Evolutionary conservation across 1,284 basidiomycete genomes (phyloP), one percentile per base, ranked within the genome.

Genomic region (Pisolithus thermaeus): DNA sequence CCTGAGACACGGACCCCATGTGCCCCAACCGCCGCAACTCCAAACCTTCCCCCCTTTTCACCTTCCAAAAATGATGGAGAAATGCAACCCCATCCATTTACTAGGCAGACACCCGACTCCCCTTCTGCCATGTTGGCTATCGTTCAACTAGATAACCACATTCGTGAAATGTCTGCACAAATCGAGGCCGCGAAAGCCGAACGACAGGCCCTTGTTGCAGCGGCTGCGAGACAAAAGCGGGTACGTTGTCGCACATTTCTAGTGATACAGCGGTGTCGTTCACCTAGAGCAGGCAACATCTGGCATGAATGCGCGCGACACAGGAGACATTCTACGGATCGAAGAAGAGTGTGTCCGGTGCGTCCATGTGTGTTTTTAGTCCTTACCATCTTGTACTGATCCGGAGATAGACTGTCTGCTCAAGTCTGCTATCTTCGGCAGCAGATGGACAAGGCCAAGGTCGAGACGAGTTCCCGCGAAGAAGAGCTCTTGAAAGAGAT

Each of bases 331-430:
- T 20, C 50, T 65, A 46, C 52, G 60, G 14, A 51, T 71, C 1
- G 70, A 71, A 50, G 64, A 58, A 7, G 71, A 71, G 55, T 73
- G 72, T 37, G 56, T 73, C 38, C 58, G 61, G 70, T 72, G 43
- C 56, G 60, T 3, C 14, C 20, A 41, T 27, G 6, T 9, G n/a
- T 23, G 36, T n/a, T 28, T 11, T 16, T 35, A 32, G 35, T n/a
- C 12, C 32, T 18, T 39, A 20, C 23, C 18, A n/a, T 27, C 16
- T 4, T 41, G 4, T 42, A 23, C 32, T 42, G 32, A 46, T 22
- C 7, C 16, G 20, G 42, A 28, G 16, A 8, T 30, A 68, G 67
- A 22, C 57, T 66, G 14, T 56, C 61, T 20, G 49, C 59, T 14
- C 64, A 65, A 28, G 62, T 60, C 6, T 53, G 56, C 23, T 54